Evolutionary conservation across 2,329 filamentous ascomycete species (phyloP), one percentile per base, ranked within the genome.

Genomic region (Cordyceps pruinosa): DNA sequence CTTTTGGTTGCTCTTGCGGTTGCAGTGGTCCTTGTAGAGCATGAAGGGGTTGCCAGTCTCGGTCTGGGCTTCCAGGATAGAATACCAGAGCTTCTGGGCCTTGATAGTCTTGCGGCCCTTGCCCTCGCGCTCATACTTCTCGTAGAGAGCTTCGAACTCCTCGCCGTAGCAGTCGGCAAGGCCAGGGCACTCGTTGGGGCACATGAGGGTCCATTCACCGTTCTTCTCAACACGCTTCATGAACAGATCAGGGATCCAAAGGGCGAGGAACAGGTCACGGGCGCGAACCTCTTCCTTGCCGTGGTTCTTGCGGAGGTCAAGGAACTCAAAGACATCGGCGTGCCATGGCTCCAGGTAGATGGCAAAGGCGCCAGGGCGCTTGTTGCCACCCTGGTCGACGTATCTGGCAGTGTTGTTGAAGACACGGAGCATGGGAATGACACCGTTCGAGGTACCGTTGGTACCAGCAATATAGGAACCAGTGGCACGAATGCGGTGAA

Each of bases 1-100:
- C 87, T 99, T 97, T 80, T 99, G 94, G 84, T 99, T 99, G 82
- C 92, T 97, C 88, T 99, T 99, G 73, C 86, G 86, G 84, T 99
- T 99, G 85, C 89, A 93, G 69, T 87, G 83, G 76, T 99, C 94
- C 82, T 99, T 99, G 86, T 99, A 99, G 60, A 97, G 86, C 90
- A 99, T 99, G 78, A 96, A 99, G 49, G 94, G 94, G 76, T 96
- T 97, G 66, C 94, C 94, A 46, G 94, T 99, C 84, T 99, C 94
- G 34, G 93, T 97, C 79, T 99, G 94, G 50, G 94, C 90, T 77
- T 99, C 94, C 48, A 99, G 84, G 63, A 99, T 96, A 64, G 93
- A 91, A 72, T 97, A 97, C 94, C 94, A 99, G 58, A 99, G 87
- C 83, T 99, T 99, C 81, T 99, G 94, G 25, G 94, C 94, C 75